Evolutionary conservation across 2,329 filamentous ascomycete species (phyloP).

Genomic region (Fusarium heterosporum): DNA sequence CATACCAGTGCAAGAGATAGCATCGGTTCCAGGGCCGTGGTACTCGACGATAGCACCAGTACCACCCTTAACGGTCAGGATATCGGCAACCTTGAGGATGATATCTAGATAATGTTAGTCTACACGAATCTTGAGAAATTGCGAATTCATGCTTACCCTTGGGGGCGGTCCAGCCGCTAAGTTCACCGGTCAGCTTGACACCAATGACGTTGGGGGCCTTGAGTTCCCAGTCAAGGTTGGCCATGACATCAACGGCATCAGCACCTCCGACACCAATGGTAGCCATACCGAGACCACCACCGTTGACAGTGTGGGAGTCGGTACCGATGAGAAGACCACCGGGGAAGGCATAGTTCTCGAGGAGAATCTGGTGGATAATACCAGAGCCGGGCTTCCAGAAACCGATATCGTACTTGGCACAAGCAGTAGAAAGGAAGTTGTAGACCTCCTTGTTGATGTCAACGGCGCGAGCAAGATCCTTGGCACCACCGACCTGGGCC

Average conservation of each 20-base stretch:
- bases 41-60: slow-evolving; percentile 92
- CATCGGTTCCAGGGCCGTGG: slow-evolving; percentile 67
- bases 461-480: slow-evolving; percentile 92
- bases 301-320: slow-evolving; percentile 98
- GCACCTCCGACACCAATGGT: slow-evolving; percentile 98
- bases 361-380: slow-evolving; percentile 98
- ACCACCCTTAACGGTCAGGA: slow-evolving; percentile 97
- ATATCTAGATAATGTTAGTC: slow-evolving; percentile 72
- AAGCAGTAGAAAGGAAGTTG: slow-evolving; percentile 92
- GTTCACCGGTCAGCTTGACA: slow-evolving; percentile 89
- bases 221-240: slow-evolving; percentile 95
- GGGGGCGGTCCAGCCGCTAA: slow-evolving; percentile 91
- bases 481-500: slow-evolving; percentile 90
- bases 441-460: slow-evolving; percentile 99
- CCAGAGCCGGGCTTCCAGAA: slow-evolving; percentile 99
- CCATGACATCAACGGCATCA: slow-evolving; percentile 98
- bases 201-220: slow-evolving; percentile 98
- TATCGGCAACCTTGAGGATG: slow-evolving; percentile 96
- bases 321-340: slow-evolving; percentile 98
- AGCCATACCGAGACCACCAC: slow-evolving; percentile 92
- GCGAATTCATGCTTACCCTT: slow-evolving; percentile 73
- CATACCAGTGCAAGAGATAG: slow-evolving; percentile 88
- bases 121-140: background rate
- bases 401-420: slow-evolving; percentile 99
- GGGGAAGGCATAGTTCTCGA: slow-evolving; percentile 99